Evolutionary conservation across 768 basidiomycete genomes (phyloP), one percentile per base, ranked within the genome.

Genomic region (Nidula microcarpa): DNA sequence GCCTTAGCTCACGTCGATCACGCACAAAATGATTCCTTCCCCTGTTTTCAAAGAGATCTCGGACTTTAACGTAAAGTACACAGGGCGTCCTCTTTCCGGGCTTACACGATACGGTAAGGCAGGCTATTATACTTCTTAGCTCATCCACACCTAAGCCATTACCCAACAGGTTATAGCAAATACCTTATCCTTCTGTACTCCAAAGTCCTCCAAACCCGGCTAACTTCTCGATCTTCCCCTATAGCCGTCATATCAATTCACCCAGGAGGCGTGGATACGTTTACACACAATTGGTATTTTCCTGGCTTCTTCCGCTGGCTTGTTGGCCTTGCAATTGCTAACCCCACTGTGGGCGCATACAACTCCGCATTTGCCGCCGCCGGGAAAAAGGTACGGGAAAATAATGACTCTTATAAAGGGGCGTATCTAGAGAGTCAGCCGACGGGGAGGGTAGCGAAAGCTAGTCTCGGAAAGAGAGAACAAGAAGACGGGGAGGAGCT

Each of bases 211-310:
- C 44, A 46, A 46, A 10, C 13, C 13, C 44, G 18, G 14, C 44
- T 46, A 14, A n/a, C 44, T 18, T 14, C 44, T 23, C 10, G 10
- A n/a, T 14, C 11, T 30, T n/a, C 58, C 43, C 61, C 58, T 7
- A 62, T 65, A 10, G 61, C 60, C 2, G 59, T 54, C 14, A 56
- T 65, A 7, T 49, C 60, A 10, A 30, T 63, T 10, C 62, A 68
- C 50, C 67, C 66, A 13, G 67, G 67, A 23, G 57, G 60, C 32
- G 66, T 71, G 33, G 64, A 68, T 41, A 71, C 67, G 10, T 65
- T 65, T 46, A 60, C 60, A 5, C 61, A 65, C n/a, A 56, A 57
- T 33, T 61, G 55, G 59, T 45, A 50, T 4, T 62, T 61, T 30
- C 57, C 59, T 17, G 53, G 53, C 14, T 48, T 23, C 23, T 23